These are phyloP conservation scores for Rhodotorula sphaerocarpa DNA, from an alignment of 768 basidiomycete species.

Conservation along the genomic window DNA sequence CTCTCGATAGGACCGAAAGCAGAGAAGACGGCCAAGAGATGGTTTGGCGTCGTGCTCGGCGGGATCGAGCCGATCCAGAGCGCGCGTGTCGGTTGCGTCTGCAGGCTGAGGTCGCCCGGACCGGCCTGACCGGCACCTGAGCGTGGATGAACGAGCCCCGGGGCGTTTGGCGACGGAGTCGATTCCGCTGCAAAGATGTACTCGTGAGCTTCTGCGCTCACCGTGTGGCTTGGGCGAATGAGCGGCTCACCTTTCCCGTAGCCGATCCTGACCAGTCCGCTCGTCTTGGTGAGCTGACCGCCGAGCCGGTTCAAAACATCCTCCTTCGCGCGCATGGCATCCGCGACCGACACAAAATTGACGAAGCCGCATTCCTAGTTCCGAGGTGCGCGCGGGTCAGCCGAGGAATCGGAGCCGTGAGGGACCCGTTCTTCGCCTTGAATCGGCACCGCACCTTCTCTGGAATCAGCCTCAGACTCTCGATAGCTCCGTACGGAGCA, in stretches of 20 bases:
- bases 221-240: not conserved
- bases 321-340: constrained; percentile 95
- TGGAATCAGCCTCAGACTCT: constrained; percentile 84
- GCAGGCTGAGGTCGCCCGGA: constrained; percentile 49
- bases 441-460: constrained; percentile 69
- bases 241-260: constrained; percentile 69
- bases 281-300: constrained; percentile 50
- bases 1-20: constrained; percentile 97
- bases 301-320: constrained; percentile 93
- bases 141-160: constrained; percentile 26
- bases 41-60: constrained; percentile 77
- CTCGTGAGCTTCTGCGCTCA: not conserved
- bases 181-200: constrained; percentile 11
- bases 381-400: not conserved
- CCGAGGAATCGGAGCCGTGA: too few species aligned
- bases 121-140: constrained; percentile 13
- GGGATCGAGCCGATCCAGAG: constrained; percentile 98
- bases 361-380: constrained; percentile 93
- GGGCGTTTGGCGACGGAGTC: constrained; percentile 17
- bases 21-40: constrained; percentile 89
- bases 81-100: constrained; percentile 85
- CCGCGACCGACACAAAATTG: constrained; percentile 87
- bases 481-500: constrained; percentile 92
- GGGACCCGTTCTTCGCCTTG: too few species aligned
- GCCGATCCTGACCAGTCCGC: constrained; percentile 92